phyloP scores from a whole-genome alignment of 2,329 filamentous ascomycete species.

The Colletotrichum sansevieriae region DNA sequence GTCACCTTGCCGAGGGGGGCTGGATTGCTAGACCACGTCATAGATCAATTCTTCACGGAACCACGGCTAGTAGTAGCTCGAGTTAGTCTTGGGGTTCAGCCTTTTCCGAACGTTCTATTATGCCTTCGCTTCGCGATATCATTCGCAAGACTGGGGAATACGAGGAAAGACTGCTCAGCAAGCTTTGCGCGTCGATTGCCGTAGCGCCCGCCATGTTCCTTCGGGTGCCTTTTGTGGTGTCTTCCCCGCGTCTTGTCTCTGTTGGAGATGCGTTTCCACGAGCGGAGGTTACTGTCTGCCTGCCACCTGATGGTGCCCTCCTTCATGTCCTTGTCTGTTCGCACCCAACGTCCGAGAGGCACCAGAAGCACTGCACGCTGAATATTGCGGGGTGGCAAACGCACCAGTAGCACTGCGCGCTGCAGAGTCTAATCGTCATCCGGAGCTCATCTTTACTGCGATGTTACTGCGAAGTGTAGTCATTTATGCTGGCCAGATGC shows the following conservation, averaged over 20 bases:
- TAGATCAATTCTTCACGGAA: constrained; percentile 12
- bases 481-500: constrained; percentile 29
- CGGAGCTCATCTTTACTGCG: constrained; percentile 17
- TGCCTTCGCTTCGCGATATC: constrained; percentile 7
- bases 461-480: constrained; percentile 1
- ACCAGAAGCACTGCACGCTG: neutral
- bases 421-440: constrained; percentile 39
- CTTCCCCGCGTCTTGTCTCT: constrained; percentile 12
- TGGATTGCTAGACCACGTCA: constrained; percentile 16
- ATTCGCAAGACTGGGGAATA: constrained; percentile 18
- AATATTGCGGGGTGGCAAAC: too few species aligned
- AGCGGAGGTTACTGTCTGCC: neutral
- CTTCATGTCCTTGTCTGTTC: constrained; percentile 12
- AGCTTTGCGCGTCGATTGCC: constrained; percentile 10
- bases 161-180: constrained; percentile 7
- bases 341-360: constrained; percentile 3
- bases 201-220: constrained; percentile 17
- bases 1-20: neutral
- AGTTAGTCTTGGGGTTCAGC: neutral
- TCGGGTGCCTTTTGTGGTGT: constrained; percentile 2
- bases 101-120: neutral
- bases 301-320: constrained; percentile 19
- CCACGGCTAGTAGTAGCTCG: constrained; percentile 1
- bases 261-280: constrained; percentile 12
- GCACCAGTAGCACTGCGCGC: neutral